phyloP scores from a whole-genome alignment of 352 stramenopile genomes.

The Pythium phragmiticola region DNA sequence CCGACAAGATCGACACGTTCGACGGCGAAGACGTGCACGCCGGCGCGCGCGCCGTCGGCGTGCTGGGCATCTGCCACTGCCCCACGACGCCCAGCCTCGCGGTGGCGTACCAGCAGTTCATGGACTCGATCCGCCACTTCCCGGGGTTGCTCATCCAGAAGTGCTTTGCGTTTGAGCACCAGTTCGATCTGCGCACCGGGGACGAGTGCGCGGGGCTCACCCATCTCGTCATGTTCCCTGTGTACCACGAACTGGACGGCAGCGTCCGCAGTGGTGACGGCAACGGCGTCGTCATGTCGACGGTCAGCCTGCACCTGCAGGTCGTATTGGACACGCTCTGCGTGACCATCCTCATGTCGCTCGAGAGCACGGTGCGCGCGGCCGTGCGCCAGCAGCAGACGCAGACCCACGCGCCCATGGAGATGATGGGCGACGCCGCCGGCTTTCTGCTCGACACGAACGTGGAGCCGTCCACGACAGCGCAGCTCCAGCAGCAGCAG shows the following conservation, averaged over 20 bases:
- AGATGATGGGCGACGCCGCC: constrained; percentile 37
- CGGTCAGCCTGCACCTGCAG: constrained; percentile 74
- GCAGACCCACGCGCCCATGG: constrained; percentile 21
- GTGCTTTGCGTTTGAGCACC: constrained; percentile 83
- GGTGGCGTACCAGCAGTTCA: constrained; percentile 66
- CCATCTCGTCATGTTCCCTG: constrained; percentile 84
- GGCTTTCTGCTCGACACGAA: constrained; percentile 73
- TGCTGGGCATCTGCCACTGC: constrained; percentile 82
- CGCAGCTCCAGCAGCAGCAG: constrained; percentile 24
- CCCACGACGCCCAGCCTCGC: constrained; percentile 56
- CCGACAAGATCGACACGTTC: constrained; percentile 47
- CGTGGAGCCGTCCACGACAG: constrained; percentile 50
- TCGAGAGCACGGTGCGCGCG: constrained; percentile 72
- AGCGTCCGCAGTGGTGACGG: constrained; percentile 29
- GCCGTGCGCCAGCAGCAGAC: constrained; percentile 46
- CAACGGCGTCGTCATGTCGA: constrained; percentile 41
- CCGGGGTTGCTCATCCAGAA: constrained; percentile 72
- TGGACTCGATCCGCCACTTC: constrained; percentile 62
- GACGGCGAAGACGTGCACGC: constrained; percentile 80
- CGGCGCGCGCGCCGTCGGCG: constrained; percentile 61
- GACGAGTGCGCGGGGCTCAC: constrained; percentile 54
- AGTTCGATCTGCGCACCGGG: constrained; percentile 58
- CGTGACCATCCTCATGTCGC: constrained; percentile 79
- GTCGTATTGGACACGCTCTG: constrained; percentile 81
- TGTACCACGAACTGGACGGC: constrained; percentile 64